A percentile compares a stretch with the other conserved stretches of the same genome.
phyloP scores from a whole-genome alignment of 495 filamentous ascomycete species.

The Penicillium dipodomyicola region DNA sequence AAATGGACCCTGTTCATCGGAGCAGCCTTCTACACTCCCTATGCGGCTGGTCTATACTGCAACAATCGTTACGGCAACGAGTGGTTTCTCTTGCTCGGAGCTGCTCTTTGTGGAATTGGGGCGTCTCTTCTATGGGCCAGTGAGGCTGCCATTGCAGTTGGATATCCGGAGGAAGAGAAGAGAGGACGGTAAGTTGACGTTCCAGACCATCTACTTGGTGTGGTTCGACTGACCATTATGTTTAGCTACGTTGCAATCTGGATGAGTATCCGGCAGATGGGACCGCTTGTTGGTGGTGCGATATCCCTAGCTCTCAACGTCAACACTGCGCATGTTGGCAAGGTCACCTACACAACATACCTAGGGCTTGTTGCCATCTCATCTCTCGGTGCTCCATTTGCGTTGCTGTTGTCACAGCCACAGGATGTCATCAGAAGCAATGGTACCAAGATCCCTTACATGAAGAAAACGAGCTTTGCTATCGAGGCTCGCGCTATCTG shows the following conservation, averaged over 20 bases:
- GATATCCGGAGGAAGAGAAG: constrained; percentile 53
- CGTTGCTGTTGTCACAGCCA: constrained; percentile 51
- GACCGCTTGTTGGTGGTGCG: constrained; percentile 54
- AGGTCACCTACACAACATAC: constrained; percentile 54
- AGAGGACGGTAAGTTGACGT: constrained; percentile 40
- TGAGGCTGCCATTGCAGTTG: constrained; percentile 57
- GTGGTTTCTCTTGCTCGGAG: constrained; percentile 58
- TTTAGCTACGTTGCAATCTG: constrained; percentile 48
- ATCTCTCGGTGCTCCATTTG: constrained; percentile 51
- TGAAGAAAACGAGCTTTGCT: constrained; percentile 40
- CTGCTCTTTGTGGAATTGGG: constrained; percentile 51
- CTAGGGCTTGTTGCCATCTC: constrained; percentile 54
- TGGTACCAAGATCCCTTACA: constrained; percentile 42
- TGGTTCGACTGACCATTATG: neutral
- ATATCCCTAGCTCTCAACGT: constrained; percentile 56
- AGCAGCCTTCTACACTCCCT: constrained; percentile 55
- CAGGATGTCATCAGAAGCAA: constrained; percentile 54
- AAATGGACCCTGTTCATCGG: constrained; percentile 54
- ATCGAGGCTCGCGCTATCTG: constrained; percentile 49
- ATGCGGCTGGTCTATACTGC: constrained; percentile 55
- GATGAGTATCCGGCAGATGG: constrained; percentile 56
- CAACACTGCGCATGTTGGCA: constrained; percentile 44
- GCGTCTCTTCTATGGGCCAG: constrained; percentile 57
- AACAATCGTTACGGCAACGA: constrained; percentile 57
- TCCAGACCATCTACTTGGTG: too few species aligned